These are phyloP conservation scores for Haplosporangium sp. DNA, from an alignment of 371 early-diverging fungal species.

Conservation along the genomic window DNA sequence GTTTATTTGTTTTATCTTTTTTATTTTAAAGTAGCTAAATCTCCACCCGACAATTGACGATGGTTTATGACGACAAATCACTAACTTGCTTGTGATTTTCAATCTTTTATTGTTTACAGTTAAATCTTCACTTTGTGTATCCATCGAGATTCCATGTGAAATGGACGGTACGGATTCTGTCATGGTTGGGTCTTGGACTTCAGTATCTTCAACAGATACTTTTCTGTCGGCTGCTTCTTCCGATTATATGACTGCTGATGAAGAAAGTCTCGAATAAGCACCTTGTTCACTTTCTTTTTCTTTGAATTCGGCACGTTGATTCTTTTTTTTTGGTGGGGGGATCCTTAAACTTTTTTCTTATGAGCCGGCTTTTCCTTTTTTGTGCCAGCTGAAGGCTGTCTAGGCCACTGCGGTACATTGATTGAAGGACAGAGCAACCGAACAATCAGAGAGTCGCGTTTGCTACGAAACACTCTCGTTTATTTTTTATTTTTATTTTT, in stretches of 20 bases:
- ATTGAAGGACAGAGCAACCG: not conserved
- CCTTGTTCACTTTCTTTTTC: not conserved
- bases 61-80: not conserved
- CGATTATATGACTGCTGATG: slow-evolving; percentile 44
- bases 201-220: slow-evolving; percentile 33
- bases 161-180: slow-evolving; percentile 40
- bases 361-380: not conserved
- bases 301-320: not conserved
- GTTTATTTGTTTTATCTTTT: slow-evolving; percentile 3
- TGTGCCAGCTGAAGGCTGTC: too few species aligned
- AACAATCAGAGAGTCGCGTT: not conserved
- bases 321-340: not conserved
- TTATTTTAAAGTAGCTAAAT: not conserved
- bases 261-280: slow-evolving; percentile 23
- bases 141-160: slow-evolving; percentile 16
- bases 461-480: not conserved
- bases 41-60: not conserved
- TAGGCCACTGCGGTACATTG: not conserved
- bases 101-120: slow-evolving; percentile 14
- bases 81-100: not conserved
- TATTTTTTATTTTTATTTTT: too few species aligned
- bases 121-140: slow-evolving; percentile 31
- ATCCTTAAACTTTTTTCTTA: not conserved
- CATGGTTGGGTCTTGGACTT: slow-evolving; percentile 45
- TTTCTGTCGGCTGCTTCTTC: slow-evolving; percentile 38